Conservation (phyloP, 345 rosid species). For the Odontarrhena argentea region DNA sequence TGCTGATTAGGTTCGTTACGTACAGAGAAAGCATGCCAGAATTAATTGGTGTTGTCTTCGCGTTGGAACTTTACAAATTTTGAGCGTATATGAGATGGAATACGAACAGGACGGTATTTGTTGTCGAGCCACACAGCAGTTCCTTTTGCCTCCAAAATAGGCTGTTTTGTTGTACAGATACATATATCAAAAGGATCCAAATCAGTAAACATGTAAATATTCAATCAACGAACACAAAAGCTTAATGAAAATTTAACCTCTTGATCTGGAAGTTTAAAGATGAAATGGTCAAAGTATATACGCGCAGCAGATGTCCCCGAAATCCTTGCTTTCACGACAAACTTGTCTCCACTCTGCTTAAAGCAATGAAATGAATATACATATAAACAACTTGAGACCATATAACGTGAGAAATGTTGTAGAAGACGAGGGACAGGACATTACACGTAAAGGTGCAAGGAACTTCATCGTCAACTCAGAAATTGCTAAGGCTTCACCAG, state of each 20-base stretch:
- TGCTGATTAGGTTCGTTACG: background rate
- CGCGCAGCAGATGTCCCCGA: constrained; percentile 77
- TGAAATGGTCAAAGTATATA: constrained; percentile 68
- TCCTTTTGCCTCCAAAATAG: constrained; percentile 77
- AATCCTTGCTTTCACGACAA: constrained; percentile 65
- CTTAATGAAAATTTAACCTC: constrained; percentile 47
- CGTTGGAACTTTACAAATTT: constrained; percentile 56
- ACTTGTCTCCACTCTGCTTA: constrained; percentile 72
- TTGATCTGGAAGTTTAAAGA: constrained; percentile 67
- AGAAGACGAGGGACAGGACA: constrained; percentile 6
- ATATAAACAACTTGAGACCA: background rate
- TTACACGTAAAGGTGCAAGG: constrained; percentile 75
- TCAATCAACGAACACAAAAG: background rate
- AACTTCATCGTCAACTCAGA: constrained; percentile 78
- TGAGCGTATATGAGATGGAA: constrained; percentile 68
- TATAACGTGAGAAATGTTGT: background rate
- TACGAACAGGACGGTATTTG: constrained; percentile 70
- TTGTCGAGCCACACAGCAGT: constrained; percentile 81
- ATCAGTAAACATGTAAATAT: background rate
- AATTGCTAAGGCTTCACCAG: constrained; percentile 66
- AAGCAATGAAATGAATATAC: constrained; percentile 20
- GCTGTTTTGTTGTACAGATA: constrained; percentile 40
- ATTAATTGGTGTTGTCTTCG: constrained; percentile 47
- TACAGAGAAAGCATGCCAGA: background rate
- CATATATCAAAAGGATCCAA: background rate